Conservation (phyloP, 192 early-diverging fungal species). For the Coemansia sp. region DNA sequence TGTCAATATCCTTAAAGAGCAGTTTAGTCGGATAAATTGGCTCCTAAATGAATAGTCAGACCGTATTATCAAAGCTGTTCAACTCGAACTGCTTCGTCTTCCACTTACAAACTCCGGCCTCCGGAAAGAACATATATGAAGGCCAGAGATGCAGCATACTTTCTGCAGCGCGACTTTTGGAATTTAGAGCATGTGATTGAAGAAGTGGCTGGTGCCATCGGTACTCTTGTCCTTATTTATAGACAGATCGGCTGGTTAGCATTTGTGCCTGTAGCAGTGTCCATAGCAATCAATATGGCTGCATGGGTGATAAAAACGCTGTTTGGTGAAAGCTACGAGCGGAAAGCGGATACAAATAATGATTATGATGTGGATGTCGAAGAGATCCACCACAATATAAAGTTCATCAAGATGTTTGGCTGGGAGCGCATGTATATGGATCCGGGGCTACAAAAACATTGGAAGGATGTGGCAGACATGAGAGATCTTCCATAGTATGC, state of each 20-base stretch:
- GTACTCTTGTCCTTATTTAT: constrained; percentile 64
- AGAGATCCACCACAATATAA: too few species aligned
- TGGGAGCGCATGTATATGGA: constrained; percentile 36
- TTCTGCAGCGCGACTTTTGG: not conserved
- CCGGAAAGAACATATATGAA: not conserved
- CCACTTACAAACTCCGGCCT: constrained; percentile 16
- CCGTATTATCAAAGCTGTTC: constrained; percentile 6
- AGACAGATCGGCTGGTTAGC: constrained; percentile 47
- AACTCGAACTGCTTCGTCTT: constrained; percentile 28
- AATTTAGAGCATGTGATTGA: constrained; percentile 60
- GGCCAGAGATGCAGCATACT: not conserved
- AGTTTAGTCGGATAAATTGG: not conserved
- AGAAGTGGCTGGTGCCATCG: constrained; percentile 62
- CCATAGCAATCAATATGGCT: not conserved
- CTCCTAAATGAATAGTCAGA: not conserved
- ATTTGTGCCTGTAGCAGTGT: constrained; percentile 6
- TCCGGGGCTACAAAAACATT: not conserved
- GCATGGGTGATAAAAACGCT: not conserved
- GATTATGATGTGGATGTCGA: constrained; percentile 31
- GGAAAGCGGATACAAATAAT: constrained; percentile 9
- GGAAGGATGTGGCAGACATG: not conserved
- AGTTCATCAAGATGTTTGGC: too few species aligned
- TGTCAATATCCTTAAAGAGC: not conserved
- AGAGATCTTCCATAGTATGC: constrained; percentile 28
- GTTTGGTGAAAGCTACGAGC: not conserved